A percentile compares a stretch with the other conserved stretches of the same genome.
phyloP scores from a whole-genome alignment of 139 green algal species.

The Picochlorum sp. region DNA sequence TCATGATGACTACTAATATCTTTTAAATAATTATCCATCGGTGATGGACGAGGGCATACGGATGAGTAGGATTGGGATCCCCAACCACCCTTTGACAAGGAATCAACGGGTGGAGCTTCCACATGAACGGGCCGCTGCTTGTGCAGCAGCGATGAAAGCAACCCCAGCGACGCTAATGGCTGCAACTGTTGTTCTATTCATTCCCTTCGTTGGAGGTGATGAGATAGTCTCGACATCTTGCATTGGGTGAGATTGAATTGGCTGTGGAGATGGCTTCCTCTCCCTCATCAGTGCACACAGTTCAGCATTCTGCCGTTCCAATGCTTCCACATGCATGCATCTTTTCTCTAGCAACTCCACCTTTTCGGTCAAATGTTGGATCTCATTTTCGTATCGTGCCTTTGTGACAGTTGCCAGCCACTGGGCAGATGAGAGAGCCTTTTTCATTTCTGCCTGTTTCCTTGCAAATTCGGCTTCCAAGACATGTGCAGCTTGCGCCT shows the following conservation, averaged over 20 bases:
- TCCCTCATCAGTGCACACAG: slow-evolving; percentile 4
- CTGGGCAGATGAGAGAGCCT: not conserved
- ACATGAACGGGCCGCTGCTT: not conserved
- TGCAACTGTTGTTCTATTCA: not conserved
- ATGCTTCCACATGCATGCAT: not conserved
- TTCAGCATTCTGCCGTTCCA: slow-evolving; percentile 3
- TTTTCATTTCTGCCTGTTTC: not conserved
- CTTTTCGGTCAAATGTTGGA: not conserved
- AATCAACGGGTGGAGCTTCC: too few species aligned
- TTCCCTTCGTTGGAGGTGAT: not conserved
- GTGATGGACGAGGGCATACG: too few species aligned
- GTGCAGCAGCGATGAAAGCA: not conserved
- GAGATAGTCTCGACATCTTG: not conserved
- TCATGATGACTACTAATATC: too few species aligned
- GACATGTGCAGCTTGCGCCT: not conserved
- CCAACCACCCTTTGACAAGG: too few species aligned
- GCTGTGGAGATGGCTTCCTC: not conserved
- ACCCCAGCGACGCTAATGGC: slow-evolving; percentile 1
- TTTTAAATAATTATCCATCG: too few species aligned
- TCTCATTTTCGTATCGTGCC: not conserved
- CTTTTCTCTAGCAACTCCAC: not conserved
- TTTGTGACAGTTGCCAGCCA: not conserved
- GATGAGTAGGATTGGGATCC: too few species aligned
- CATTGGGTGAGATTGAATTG: not conserved
- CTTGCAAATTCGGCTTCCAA: not conserved